These are phyloP conservation scores for Eucalyptus marginata DNA, from an alignment of 345 rosid species.

Conservation along the genomic window DNA sequence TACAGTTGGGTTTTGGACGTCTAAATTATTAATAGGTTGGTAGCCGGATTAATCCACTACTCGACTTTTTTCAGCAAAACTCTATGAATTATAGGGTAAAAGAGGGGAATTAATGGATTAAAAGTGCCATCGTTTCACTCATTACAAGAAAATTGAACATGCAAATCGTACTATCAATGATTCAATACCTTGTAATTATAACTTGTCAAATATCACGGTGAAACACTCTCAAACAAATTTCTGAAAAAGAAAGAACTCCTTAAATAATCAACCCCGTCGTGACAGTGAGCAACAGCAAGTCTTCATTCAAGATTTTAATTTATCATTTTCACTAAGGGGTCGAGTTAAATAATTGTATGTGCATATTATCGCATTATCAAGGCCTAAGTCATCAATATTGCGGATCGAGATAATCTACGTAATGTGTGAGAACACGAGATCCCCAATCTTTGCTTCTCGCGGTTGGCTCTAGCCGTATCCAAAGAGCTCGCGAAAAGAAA, in stretches of 20 bases:
- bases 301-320: neutral
- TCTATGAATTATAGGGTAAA: neutral
- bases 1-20: neutral
- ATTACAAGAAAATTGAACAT: neutral
- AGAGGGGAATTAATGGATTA: neutral
- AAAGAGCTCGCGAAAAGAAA: neutral
- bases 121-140: neutral
- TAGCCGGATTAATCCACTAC: neutral
- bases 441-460: neutral
- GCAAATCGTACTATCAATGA: neutral
- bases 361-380: neutral
- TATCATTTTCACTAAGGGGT: neutral
- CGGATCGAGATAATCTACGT: neutral
- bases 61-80: neutral
- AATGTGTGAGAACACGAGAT: neutral
- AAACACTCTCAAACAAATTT: neutral
- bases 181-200: neutral
- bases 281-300: accelerated
- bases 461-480: neutral
- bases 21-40: neutral
- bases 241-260: neutral
- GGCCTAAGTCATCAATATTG: neutral
- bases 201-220: accelerated
- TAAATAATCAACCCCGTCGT: neutral
- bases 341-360: neutral